phyloP scores from a whole-genome alignment of 352 stramenopile genomes.

The Phytopythium mirpurense region DNA sequence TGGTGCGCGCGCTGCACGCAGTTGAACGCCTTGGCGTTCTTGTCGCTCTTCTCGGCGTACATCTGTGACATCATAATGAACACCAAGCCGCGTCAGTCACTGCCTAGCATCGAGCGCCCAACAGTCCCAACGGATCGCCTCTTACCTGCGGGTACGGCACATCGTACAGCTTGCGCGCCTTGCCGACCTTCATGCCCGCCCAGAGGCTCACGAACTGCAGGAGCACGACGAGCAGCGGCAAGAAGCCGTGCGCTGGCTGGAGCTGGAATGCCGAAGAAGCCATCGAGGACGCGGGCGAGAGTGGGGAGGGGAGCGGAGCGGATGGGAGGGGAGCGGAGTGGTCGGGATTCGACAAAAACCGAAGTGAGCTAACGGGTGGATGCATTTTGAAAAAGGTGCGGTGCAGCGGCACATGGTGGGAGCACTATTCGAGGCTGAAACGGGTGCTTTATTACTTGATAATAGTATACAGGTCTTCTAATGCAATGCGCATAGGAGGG shows the following conservation, averaged over 20 bases:
- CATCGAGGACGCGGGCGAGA: not conserved
- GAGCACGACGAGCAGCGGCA: constrained; percentile 46
- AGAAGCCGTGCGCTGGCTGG: constrained; percentile 41
- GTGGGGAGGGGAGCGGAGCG: too few relatives aligned
- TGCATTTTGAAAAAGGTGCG: too few relatives aligned
- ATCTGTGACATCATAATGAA: constrained; percentile 32
- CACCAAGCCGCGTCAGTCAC: not conserved
- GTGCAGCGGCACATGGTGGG: too few relatives aligned
- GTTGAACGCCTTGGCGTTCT: constrained; percentile 89
- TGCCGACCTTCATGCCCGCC: constrained; percentile 42
- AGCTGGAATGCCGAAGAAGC: constrained; percentile 15
- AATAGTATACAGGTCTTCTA: too few relatives aligned
- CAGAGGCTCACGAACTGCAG: constrained; percentile 46
- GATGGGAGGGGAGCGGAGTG: too few relatives aligned
- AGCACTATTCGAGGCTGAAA: too few relatives aligned
- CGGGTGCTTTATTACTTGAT: too few relatives aligned
- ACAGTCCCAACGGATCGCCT: not conserved
- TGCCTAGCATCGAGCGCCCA: not conserved
- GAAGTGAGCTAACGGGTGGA: too few relatives aligned
- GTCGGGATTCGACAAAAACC: too few relatives aligned
- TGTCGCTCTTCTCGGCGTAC: constrained; percentile 85
- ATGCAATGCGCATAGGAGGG: too few relatives aligned
- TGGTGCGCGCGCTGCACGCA: constrained; percentile 90
- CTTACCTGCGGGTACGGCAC: constrained; percentile 48
- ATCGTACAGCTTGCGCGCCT: constrained; percentile 61